A percentile compares a stretch with the other conserved stretches of the same genome.
Conservation (phyloP, 768 basidiomycete genomes). For the Roridomyces roridus region DNA sequence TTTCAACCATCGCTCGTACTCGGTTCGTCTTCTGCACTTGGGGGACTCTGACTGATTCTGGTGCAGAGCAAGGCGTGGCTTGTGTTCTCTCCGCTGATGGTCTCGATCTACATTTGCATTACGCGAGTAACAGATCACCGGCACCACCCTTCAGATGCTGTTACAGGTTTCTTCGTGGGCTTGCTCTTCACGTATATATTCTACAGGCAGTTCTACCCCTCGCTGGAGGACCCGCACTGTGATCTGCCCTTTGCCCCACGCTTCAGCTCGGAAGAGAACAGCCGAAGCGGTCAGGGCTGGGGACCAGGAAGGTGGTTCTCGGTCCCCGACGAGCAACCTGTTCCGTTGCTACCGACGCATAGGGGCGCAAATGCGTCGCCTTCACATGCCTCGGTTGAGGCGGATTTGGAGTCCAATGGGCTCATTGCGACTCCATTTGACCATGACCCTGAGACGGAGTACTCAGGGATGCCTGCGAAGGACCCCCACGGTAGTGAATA, state of each 20-base stretch:
- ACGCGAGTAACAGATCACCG: slow-evolving; percentile 32
- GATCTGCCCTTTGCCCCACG: slow-evolving; percentile 26
- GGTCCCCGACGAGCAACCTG: slow-evolving; percentile 6
- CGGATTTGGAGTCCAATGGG: slow-evolving; percentile 19
- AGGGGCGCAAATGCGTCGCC: slow-evolving; percentile 5
- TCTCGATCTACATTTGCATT: slow-evolving; percentile 30
- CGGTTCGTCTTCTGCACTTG: slow-evolving; percentile 4
- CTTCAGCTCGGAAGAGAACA: not conserved
- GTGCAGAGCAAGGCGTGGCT: slow-evolving; percentile 30
- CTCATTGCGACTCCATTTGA: slow-evolving; percentile 16
- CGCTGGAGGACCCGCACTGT: slow-evolving; percentile 28
- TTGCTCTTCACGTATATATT: slow-evolving; percentile 22
- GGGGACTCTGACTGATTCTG: not conserved
- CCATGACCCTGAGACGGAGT: slow-evolving; percentile 3
- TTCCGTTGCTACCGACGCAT: slow-evolving; percentile 16
- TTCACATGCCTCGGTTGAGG: slow-evolving; percentile 13
- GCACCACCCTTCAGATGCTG: slow-evolving; percentile 28
- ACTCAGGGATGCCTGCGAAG: slow-evolving; percentile 7
- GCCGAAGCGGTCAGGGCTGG: slow-evolving; percentile 6
- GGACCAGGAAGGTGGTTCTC: slow-evolving; percentile 8
- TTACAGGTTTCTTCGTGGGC: slow-evolving; percentile 26
- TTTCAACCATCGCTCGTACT: slow-evolving; percentile 25
- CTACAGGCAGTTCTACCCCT: slow-evolving; percentile 32
- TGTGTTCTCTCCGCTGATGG: slow-evolving; percentile 27
- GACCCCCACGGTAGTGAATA: slow-evolving; percentile 7